Evolutionary conservation across 495 filamentous ascomycete species (phyloP).

Genomic region (Lasiosphaeris hirsuta): DNA sequence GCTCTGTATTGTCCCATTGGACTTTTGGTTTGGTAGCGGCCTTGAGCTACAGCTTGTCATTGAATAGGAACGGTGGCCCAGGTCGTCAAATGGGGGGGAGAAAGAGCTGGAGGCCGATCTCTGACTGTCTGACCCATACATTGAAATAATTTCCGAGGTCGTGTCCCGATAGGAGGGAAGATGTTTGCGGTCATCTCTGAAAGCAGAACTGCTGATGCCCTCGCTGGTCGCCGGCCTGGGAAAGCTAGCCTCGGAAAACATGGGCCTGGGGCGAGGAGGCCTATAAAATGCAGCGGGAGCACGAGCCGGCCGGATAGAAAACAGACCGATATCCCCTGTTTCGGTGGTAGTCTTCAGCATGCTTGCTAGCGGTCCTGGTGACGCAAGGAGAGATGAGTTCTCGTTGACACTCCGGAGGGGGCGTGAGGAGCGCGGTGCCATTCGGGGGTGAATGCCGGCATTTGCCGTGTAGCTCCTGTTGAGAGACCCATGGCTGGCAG

Average conservation of each 20-base stretch:
- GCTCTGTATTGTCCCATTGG: constrained; percentile 51
- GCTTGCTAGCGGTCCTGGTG: constrained; percentile 48
- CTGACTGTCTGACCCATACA: constrained; percentile 45
- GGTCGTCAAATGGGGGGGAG: constrained; percentile 35
- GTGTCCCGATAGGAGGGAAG: constrained; percentile 43
- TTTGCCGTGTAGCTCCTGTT: constrained; percentile 33
- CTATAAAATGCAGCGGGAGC: constrained; percentile 30
- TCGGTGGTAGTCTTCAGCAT: constrained; percentile 72
- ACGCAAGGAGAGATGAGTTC: constrained; percentile 35
- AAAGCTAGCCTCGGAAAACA: constrained; percentile 4
- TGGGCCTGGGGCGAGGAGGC: constrained; percentile 12
- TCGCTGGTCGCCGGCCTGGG: background rate
- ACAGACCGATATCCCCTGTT: constrained; percentile 62
- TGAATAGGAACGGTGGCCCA: constrained; percentile 53
- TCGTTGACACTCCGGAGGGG: constrained; percentile 38
- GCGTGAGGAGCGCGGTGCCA: constrained; percentile 12
- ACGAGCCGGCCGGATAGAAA: constrained; percentile 52
- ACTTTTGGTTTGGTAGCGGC: constrained; percentile 48
- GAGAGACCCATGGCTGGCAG: constrained; percentile 42
- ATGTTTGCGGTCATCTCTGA: constrained; percentile 29
- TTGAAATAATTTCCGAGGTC: constrained; percentile 45
- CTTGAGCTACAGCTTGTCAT: constrained; percentile 56
- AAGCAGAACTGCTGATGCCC: constrained; percentile 3
- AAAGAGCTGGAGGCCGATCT: constrained; percentile 39
- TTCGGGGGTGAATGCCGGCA: constrained; percentile 7